These are phyloP conservation scores for Penicillium sclerotiorum DNA, from an alignment of 2,329 filamentous ascomycete genomes.

Conservation along the genomic window DNA sequence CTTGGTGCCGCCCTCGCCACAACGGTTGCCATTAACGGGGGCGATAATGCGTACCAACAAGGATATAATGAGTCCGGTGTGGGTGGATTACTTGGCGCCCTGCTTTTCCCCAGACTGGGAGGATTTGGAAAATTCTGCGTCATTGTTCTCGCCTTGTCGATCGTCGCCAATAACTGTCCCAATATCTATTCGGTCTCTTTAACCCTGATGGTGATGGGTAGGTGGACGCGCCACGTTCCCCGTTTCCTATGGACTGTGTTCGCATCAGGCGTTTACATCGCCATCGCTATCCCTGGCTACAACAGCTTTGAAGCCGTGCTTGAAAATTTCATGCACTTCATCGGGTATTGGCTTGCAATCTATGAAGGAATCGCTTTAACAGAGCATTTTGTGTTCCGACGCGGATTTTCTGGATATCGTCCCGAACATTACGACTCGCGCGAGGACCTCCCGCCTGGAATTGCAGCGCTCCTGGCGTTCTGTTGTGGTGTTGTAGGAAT, in stretches of 20 bases:
- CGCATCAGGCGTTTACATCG: constrained; percentile 65
- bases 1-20: constrained; percentile 71
- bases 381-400: constrained; percentile 70
- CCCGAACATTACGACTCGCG: constrained; percentile 61
- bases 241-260: constrained; percentile 69
- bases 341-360: constrained; percentile 74
- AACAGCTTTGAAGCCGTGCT: constrained; percentile 65
- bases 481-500: constrained; percentile 66
- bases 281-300: constrained; percentile 71
- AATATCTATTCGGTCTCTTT: constrained; percentile 74
- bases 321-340: constrained; percentile 70
- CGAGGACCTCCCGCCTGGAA: constrained; percentile 61
- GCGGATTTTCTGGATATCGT: constrained; percentile 63
- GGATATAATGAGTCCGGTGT: constrained; percentile 62
- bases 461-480: constrained; percentile 67
- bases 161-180: constrained; percentile 71
- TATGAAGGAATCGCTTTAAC: constrained; percentile 67
- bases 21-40: constrained; percentile 59
- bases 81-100: constrained; percentile 67
- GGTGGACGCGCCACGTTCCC: constrained; percentile 62
- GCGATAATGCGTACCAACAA: constrained; percentile 58
- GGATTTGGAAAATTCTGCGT: constrained; percentile 73
- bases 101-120: constrained; percentile 65
- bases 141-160: constrained; percentile 66
- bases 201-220: constrained; percentile 66